These are phyloP conservation scores for Paecilomyces dactylethromorphus DNA, from an alignment of 2,329 filamentous ascomycete species.

Conservation along the genomic window DNA sequence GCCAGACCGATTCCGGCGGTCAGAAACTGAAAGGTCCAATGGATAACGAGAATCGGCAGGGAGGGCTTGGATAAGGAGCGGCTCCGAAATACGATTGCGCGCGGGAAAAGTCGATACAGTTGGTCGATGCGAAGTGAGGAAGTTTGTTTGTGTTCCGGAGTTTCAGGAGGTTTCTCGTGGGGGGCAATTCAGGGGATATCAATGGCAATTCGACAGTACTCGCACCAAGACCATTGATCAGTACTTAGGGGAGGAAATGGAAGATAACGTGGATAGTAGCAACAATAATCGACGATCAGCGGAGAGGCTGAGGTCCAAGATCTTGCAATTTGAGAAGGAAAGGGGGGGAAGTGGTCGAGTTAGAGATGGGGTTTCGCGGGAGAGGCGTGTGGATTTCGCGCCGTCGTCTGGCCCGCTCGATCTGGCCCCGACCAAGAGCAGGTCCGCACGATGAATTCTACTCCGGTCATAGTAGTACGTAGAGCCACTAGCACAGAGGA, in stretches of 20 bases:
- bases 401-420: not conserved
- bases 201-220: not conserved
- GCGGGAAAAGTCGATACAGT: not conserved
- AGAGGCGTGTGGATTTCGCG: not conserved
- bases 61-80: not conserved
- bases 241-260: not conserved
- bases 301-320: conserved; percentile 4
- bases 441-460: conserved; percentile 1
- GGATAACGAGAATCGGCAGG: not conserved
- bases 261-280: not conserved
- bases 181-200: not conserved
- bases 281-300: not conserved
- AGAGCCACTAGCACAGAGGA: too few species aligned
- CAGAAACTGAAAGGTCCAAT: not conserved
- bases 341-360: conserved; percentile 2
- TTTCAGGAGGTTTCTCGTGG: not conserved
- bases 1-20: not conserved
- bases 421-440: not conserved
- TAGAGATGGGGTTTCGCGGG: not conserved
- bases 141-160: not conserved
- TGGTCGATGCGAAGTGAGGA: not conserved
- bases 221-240: not conserved
- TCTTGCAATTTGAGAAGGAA: conserved; percentile 16
- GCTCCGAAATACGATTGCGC: not conserved
- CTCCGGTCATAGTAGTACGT: not conserved